Conservation (phyloP, 306 rosid genomes). For the Hippophae rhamnoides region DNA sequence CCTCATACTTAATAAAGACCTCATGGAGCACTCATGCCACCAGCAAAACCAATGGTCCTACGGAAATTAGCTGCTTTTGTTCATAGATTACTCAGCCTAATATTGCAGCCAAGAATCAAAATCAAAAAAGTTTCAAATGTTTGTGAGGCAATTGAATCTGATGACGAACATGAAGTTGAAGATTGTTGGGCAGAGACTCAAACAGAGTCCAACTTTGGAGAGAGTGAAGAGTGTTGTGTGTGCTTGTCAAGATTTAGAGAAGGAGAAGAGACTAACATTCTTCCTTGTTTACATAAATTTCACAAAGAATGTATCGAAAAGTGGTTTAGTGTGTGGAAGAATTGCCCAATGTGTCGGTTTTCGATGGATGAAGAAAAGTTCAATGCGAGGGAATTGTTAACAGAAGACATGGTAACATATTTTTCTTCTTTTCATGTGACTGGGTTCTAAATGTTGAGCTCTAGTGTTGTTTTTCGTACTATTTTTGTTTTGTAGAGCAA, state of each 20-base stretch:
- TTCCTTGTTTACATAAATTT: slow-evolving; percentile 77
- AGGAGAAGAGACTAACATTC: slow-evolving; percentile 33
- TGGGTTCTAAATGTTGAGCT: slow-evolving; percentile 39
- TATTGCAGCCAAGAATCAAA: slow-evolving; percentile 21
- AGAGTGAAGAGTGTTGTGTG: slow-evolving; percentile 38
- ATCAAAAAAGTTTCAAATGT: slow-evolving; percentile 25
- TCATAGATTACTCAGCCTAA: slow-evolving; percentile 28
- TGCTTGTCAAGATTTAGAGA: slow-evolving; percentile 57
- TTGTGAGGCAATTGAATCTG: slow-evolving; percentile 7
- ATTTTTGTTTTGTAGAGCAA: too few relatives aligned
- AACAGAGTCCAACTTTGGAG: not conserved
- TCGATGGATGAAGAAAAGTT: slow-evolving; percentile 41
- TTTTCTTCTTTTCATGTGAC: slow-evolving; percentile 85
- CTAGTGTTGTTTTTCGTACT: too few relatives aligned
- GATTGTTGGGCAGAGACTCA: slow-evolving; percentile 7
- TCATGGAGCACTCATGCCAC: slow-evolving; percentile 10
- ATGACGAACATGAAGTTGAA: slow-evolving; percentile 6
- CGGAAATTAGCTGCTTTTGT: slow-evolving; percentile 33
- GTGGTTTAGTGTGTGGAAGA: slow-evolving; percentile 63
- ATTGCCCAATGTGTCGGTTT: slow-evolving; percentile 78
- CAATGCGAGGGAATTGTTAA: slow-evolving; percentile 35
- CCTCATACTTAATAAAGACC: slow-evolving; percentile 24
- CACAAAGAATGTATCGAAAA: slow-evolving; percentile 63
- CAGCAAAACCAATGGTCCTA: slow-evolving; percentile 38
- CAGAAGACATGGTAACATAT: slow-evolving; percentile 80